phyloP scores from a whole-genome alignment of 2,329 filamentous ascomycete genomes.

The Penicillium glabrum region DNA sequence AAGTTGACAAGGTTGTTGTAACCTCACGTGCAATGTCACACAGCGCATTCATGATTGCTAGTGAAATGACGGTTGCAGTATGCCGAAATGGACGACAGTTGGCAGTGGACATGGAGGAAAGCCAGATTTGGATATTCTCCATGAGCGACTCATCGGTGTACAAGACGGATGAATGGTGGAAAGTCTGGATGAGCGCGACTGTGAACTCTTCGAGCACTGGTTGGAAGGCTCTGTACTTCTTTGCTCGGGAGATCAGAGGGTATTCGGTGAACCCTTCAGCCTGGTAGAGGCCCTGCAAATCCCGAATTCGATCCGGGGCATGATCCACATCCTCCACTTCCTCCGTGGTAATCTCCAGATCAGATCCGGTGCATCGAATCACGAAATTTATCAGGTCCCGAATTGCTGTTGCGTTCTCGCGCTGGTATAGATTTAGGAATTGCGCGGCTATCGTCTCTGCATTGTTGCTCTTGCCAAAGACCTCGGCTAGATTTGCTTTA shows the following conservation, averaged over 20 bases:
- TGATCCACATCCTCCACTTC: constrained; percentile 91
- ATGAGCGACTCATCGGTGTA: constrained; percentile 75
- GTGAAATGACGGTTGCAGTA: constrained; percentile 81
- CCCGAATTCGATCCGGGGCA: constrained; percentile 71
- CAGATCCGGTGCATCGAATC: constrained; percentile 72
- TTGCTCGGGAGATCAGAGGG: constrained; percentile 80
- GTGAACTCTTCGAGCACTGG: constrained; percentile 78
- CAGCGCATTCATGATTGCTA: constrained; percentile 76
- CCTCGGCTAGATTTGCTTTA: constrained; percentile 48
- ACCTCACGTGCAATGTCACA: constrained; percentile 72
- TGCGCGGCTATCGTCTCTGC: constrained; percentile 57
- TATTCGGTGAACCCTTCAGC: constrained; percentile 85
- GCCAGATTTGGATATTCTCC: constrained; percentile 87
- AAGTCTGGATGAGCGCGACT: constrained; percentile 68
- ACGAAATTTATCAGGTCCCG: constrained; percentile 63
- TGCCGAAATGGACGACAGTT: constrained; percentile 87
- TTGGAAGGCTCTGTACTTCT: constrained; percentile 74
- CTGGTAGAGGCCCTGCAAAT: constrained; percentile 87
- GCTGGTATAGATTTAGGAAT: constrained; percentile 59
- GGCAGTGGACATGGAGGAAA: constrained; percentile 87
- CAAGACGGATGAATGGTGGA: constrained; percentile 78
- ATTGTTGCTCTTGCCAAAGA: constrained; percentile 57
- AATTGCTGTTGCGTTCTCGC: constrained; percentile 55
- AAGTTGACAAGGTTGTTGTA: constrained; percentile 70
- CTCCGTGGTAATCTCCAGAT: constrained; percentile 72